Conservation (phyloP, 169 alveolate species). For the Plasmodium inui region DNA sequence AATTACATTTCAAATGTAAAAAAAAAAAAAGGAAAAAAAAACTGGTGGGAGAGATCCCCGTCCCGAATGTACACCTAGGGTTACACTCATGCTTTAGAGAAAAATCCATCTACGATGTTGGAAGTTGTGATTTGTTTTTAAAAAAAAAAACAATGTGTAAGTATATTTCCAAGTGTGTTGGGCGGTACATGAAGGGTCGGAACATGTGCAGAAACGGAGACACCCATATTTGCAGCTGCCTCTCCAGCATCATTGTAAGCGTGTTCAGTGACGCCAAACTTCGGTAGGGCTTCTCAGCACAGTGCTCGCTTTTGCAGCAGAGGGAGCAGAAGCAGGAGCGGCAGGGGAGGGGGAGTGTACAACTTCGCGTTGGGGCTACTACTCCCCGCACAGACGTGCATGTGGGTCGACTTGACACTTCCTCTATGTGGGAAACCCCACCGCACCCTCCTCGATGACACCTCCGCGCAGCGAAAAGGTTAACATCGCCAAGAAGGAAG, state of each 20-base stretch:
- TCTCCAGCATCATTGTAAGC: slow-evolving; percentile 36
- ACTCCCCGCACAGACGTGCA: not conserved
- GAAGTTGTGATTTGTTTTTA: not conserved
- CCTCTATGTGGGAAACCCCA: not conserved
- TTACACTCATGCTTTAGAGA: slow-evolving; percentile 13
- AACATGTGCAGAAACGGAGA: slow-evolving; percentile 6
- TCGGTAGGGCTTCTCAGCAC: slow-evolving; percentile 6
- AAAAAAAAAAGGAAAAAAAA: slow-evolving; percentile 1
- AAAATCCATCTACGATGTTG: slow-evolving; percentile 21
- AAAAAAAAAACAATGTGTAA: not conserved
- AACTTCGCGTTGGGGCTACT: not conserved
- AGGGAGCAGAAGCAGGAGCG: no score
- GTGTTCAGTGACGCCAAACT: slow-evolving; percentile 62
- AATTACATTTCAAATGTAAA: not conserved
- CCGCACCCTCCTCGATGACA: not conserved
- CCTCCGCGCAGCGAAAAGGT: slow-evolving; percentile 20
- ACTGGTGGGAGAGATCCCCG: slow-evolving; percentile 36
- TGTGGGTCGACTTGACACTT: not conserved
- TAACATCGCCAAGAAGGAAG: slow-evolving; percentile 55
- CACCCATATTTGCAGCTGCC: slow-evolving; percentile 38
- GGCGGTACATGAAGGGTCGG: slow-evolving; percentile 12
- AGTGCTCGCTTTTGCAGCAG: not conserved
- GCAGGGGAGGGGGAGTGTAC: not conserved
- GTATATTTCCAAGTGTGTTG: slow-evolving; percentile 17
- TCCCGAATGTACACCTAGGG: slow-evolving; percentile 40